These are phyloP conservation scores for Russula dissimulans DNA, from an alignment of 768 basidiomycete species.

Conservation along the genomic window DNA sequence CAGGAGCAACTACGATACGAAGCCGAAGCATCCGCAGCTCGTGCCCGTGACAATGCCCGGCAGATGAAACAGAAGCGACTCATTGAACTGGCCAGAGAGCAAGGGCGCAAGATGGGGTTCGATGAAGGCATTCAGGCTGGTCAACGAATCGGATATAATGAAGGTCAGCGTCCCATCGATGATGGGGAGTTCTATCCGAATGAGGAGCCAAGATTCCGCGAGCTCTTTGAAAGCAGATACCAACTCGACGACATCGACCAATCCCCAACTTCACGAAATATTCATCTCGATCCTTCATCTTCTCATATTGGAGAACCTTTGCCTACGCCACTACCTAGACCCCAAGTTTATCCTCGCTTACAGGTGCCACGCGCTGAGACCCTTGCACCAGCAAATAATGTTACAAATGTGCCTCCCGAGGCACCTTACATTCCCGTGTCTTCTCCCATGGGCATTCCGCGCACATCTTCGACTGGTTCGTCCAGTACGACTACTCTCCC, in stretches of 20 bases:
- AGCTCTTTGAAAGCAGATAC: constrained; percentile 4
- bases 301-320: not conserved
- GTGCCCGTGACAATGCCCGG: constrained; percentile 37
- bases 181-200: not conserved
- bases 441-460: not conserved
- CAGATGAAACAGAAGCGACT: constrained; percentile 35
- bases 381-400: not conserved
- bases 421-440: not conserved
- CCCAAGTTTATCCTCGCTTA: not conserved
- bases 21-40: constrained; percentile 38
- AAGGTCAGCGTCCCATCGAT: not conserved
- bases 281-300: not conserved
- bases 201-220: constrained; percentile 7
- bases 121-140: constrained; percentile 30
- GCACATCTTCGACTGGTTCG: not conserved
- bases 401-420: not conserved
- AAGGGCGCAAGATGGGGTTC: constrained; percentile 35
- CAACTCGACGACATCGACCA: constrained; percentile 8
- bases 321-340: not conserved
- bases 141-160: constrained; percentile 16
- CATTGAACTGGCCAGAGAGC: constrained; percentile 34
- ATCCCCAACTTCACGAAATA: not conserved
- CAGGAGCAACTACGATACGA: constrained; percentile 35
- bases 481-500: constrained; percentile 17
- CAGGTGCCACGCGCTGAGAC: not conserved